phyloP scores from a whole-genome alignment of 2,329 filamentous ascomycete species.

The Colletotrichum tamarilloi region DNA sequence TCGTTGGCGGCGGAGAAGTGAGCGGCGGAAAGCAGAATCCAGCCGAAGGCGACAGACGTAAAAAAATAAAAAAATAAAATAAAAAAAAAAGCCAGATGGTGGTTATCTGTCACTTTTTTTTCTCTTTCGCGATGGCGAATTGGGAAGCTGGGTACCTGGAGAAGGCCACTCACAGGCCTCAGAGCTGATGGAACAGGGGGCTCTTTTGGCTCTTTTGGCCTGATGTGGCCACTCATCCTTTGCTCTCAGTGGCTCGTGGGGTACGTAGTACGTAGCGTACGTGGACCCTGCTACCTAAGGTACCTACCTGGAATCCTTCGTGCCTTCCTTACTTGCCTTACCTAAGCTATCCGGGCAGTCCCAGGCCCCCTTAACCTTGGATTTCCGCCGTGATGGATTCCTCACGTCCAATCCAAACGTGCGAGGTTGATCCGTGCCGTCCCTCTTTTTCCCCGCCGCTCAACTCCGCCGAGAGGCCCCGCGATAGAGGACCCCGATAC shows the following conservation, averaged over 20 bases:
- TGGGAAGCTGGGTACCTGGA: background rate
- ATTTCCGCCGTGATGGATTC: background rate
- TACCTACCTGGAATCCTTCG: background rate
- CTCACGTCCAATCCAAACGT: too few relatives aligned
- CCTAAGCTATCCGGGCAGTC: background rate
- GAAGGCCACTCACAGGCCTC: constrained; percentile 1
- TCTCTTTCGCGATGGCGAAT: constrained; percentile 33
- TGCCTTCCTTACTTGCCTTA: background rate
- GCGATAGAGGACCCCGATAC: background rate
- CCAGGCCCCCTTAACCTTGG: background rate
- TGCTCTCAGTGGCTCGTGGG: constrained; percentile 11
- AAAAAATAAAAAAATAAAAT: background rate
- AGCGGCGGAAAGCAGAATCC: constrained; percentile 7
- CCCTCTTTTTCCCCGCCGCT: background rate
- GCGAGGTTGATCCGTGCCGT: background rate
- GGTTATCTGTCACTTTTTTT: constrained; percentile 31
- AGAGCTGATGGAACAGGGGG: background rate
- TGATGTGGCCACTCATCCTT: constrained; percentile 7
- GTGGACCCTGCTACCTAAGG: background rate
- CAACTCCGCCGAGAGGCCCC: background rate
- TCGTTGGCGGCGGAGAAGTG: constrained; percentile 10
- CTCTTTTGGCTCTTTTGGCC: background rate
- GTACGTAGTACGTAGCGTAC: background rate
- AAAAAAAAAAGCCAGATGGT: background rate
- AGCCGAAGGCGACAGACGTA: constrained; percentile 1